Conservation (phyloP, 73 alveolate species). For the Paraurostyla sp. region DNA sequence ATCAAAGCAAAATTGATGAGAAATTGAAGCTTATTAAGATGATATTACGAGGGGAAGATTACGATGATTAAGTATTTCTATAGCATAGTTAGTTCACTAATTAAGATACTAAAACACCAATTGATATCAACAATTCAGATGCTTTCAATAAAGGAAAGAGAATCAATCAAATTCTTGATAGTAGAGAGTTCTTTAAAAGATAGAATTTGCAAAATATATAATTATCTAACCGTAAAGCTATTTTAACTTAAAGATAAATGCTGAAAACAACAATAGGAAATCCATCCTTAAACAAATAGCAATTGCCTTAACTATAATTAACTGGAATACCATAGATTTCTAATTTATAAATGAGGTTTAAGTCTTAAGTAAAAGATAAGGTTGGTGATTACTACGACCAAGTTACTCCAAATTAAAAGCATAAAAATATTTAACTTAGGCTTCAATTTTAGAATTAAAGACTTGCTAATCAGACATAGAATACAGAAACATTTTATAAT, state of each 20-base stretch:
- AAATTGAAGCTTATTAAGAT: constrained; percentile 9
- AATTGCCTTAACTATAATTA: constrained; percentile 7
- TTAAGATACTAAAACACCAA: neutral
- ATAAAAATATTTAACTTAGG: constrained; percentile 1
- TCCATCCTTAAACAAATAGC: neutral
- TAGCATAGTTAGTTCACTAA: neutral
- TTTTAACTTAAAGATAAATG: constrained; percentile 3
- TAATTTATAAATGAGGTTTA: neutral
- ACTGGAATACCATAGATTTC: neutral
- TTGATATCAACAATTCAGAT: neutral
- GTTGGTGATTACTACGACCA: too few species aligned
- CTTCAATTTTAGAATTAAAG: neutral
- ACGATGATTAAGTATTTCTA: neutral
- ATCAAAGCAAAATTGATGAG: neutral
- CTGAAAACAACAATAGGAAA: constrained; percentile 4
- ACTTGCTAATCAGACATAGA: neutral
- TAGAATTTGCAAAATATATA: neutral
- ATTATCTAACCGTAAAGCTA: neutral
- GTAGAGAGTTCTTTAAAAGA: constrained; percentile 38
- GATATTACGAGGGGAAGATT: constrained; percentile 29
- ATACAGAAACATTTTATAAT: neutral
- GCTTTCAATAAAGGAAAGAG: neutral
- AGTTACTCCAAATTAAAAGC: neutral
- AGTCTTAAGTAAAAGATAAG: too few species aligned
- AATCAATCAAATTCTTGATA: constrained; percentile 9